These are phyloP conservation scores for Monosporozyma solicola DNA, from an alignment of 805 yeast species.

Conservation along the genomic window DNA sequence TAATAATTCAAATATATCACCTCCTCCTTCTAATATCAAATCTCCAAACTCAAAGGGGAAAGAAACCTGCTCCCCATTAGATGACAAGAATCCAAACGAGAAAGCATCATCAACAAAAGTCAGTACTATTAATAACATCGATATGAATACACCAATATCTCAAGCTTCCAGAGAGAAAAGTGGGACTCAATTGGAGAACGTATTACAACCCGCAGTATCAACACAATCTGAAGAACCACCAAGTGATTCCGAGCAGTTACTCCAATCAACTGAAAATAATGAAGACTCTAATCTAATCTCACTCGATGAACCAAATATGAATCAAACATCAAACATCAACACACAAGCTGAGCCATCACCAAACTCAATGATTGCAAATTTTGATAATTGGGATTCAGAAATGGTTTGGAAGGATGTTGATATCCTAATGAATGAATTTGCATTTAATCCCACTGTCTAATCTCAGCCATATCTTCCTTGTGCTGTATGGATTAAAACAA, in stretches of 20 bases:
- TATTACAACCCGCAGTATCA: not conserved
- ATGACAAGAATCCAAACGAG: not conserved
- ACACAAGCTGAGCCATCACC: not conserved
- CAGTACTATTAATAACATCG: not conserved
- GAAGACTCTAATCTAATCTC: not conserved
- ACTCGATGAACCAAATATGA: not conserved
- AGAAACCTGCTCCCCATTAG: not conserved
- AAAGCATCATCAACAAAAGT: not conserved
- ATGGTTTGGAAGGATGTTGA: slow-evolving; percentile 69
- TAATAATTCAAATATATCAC: not conserved
- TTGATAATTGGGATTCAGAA: slow-evolving; percentile 38
- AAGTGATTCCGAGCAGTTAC: not conserved
- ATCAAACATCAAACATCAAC: not conserved
- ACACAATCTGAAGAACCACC: not conserved
- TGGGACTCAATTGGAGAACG: not conserved
- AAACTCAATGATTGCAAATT: slow-evolving; percentile 25
- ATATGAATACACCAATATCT: not conserved
- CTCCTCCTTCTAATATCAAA: not conserved
- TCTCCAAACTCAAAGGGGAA: not conserved
- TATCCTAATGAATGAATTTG: slow-evolving; percentile 84
- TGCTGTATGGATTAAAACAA: no score
- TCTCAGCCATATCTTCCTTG: not conserved
- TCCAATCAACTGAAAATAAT: not conserved
- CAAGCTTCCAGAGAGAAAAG: not conserved
- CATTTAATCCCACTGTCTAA: slow-evolving; percentile 55